Conservation (phyloP, 495 filamentous ascomycete species). For the Penicillium lividum region DNA sequence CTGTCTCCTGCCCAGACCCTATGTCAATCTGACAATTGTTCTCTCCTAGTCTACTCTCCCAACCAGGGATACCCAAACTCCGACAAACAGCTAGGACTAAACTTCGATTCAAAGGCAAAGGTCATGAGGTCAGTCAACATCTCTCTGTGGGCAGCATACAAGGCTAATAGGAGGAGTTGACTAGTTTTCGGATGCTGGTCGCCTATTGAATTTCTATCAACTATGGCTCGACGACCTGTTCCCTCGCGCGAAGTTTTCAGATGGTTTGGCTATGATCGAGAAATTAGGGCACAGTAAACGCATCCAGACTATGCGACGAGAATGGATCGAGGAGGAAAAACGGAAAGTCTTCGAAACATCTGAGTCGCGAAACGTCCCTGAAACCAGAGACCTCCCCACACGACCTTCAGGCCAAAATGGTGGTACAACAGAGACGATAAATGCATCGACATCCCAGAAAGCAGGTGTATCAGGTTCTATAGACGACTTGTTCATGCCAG, state of each 20-base stretch:
- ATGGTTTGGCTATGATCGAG: slow-evolving; percentile 89
- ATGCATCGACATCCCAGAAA: neutral
- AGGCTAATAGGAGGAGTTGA: slow-evolving; percentile 8
- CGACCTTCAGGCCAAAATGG: slow-evolving; percentile 9
- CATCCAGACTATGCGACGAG: slow-evolving; percentile 69
- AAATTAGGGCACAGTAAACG: slow-evolving; percentile 83
- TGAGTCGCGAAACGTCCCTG: neutral
- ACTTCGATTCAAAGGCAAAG: slow-evolving; percentile 86
- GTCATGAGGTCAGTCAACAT: slow-evolving; percentile 71
- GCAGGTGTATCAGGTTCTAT: slow-evolving; percentile 3
- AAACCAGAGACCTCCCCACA: slow-evolving; percentile 2
- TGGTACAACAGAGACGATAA: neutral
- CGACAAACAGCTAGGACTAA: slow-evolving; percentile 67
- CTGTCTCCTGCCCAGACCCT: neutral
- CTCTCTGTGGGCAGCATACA: neutral
- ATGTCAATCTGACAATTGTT: neutral
- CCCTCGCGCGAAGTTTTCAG: slow-evolving; percentile 89
- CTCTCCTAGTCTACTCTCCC: slow-evolving; percentile 66
- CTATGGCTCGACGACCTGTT: slow-evolving; percentile 96
- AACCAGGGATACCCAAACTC: slow-evolving; percentile 80
- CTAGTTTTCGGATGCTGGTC: slow-evolving; percentile 81
- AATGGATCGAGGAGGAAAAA: slow-evolving; percentile 82
- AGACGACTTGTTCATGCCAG: slow-evolving; percentile 31
- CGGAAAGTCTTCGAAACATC: slow-evolving; percentile 17
- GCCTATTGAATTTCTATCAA: slow-evolving; percentile 88